phyloP scores from a whole-genome alignment of 768 basidiomycete species.

The Chiua virens region DNA sequence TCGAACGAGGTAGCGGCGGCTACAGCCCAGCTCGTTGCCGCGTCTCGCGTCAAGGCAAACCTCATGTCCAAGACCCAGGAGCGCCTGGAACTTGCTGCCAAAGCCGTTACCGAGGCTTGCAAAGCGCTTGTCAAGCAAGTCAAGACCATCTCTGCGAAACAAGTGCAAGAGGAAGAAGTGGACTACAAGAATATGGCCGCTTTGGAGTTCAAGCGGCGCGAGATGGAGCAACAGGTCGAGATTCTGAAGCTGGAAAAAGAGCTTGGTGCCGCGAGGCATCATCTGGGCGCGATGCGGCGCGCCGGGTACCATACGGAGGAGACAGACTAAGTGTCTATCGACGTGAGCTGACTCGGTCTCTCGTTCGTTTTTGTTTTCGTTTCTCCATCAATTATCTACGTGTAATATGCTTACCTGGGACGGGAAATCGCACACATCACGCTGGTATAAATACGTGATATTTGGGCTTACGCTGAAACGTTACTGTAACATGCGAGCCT shows the following conservation, averaged over 20 bases:
- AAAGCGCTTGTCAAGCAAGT: slow-evolving; percentile 95
- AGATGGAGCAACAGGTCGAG: slow-evolving; percentile 99
- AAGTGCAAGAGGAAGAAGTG: slow-evolving; percentile 75
- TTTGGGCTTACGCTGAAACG: too few relatives aligned
- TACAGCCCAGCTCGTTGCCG: slow-evolving; percentile 97
- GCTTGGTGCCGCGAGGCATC: slow-evolving; percentile 80
- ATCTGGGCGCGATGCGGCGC: slow-evolving; percentile 80
- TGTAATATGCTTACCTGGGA: slow-evolving; percentile 22
- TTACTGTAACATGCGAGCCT: too few relatives aligned
- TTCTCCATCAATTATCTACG: slow-evolving; percentile 22
- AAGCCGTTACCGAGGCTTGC: slow-evolving; percentile 97
- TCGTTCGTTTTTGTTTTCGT: slow-evolving; percentile 4
- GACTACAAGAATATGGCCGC: slow-evolving; percentile 89
- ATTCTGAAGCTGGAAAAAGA: slow-evolving; percentile 97
- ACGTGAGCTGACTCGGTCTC: neutral
- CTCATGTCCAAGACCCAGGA: slow-evolving; percentile 99
- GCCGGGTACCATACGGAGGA: slow-evolving; percentile 90
- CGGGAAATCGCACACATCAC: neutral
- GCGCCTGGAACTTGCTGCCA: slow-evolving; percentile 91
- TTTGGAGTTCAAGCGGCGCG: slow-evolving; percentile 93
- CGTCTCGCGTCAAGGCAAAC: slow-evolving; percentile 96
- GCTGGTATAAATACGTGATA: neutral
- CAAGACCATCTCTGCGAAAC: slow-evolving; percentile 88
- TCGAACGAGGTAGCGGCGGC: slow-evolving; percentile 98
- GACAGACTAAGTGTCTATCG: slow-evolving; percentile 49